phyloP scores from a whole-genome alignment of 805 yeast species.

The Diddensiella caesifluorescens region DNA sequence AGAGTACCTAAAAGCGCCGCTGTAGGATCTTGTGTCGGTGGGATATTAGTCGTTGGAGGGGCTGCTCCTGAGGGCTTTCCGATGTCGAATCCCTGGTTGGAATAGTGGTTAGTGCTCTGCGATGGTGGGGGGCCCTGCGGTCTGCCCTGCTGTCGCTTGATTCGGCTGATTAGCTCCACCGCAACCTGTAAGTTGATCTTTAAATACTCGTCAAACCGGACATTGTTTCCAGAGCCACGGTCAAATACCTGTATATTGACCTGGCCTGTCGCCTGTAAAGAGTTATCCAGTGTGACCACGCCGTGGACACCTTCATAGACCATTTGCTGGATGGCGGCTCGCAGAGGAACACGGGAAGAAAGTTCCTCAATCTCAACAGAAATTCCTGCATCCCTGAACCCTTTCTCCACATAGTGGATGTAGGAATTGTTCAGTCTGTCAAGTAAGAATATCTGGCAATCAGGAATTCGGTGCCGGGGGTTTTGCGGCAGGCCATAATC shows the following conservation, averaged over 20 bases:
- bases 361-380: constrained; percentile 40
- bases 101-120: neutral
- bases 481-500: neutral
- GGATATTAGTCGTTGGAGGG: constrained; percentile 6
- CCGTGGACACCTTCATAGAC: constrained; percentile 77
- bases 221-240: constrained; percentile 56
- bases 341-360: constrained; percentile 39
- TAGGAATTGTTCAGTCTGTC: constrained; percentile 42
- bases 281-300: constrained; percentile 56
- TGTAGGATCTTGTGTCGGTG: constrained; percentile 5
- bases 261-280: constrained; percentile 35
- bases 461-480: constrained; percentile 31
- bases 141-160: constrained; percentile 17
- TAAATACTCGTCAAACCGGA: constrained; percentile 69
- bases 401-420: constrained; percentile 40
- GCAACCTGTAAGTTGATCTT: constrained; percentile 64
- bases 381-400: constrained; percentile 38
- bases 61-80: neutral
- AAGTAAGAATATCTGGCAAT: constrained; percentile 45
- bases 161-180: constrained; percentile 44
- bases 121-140: neutral
- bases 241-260: constrained; percentile 74
- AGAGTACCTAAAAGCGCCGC: constrained; percentile 35
- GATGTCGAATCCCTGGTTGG: neutral
- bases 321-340: constrained; percentile 59